Base-by-base conservation (phyloP, 495 filamentous ascomycete species). In the Podospora tetraspora region DNA sequence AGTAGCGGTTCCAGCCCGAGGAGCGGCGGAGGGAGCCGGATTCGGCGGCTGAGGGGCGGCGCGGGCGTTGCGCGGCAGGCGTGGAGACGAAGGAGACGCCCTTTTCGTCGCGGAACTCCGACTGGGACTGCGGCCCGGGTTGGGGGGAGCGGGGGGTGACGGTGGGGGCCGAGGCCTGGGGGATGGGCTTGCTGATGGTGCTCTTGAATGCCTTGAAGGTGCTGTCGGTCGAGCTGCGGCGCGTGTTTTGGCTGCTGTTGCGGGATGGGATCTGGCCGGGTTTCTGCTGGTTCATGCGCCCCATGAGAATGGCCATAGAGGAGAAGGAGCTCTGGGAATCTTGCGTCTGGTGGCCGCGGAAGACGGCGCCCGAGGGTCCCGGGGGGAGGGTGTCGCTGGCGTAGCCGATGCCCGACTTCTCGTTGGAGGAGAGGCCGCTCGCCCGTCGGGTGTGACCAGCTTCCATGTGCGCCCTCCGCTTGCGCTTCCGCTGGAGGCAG, bases 1-100 rank as follows among this genome's bases (percentile, higher is more conserved):
- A 88, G 71, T 87, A 88, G 22, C 82, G 73, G 75, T 86, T 86
- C 86, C 86, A 87, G 29, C 86, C 85, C 8, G 85, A 88, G 68
- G 84, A 86, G 68, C 85, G 81, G 25, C 76, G 86, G 67, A 64
- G 82, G 74, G 62, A 69, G 19, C 71, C 75, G 43, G 43, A 52
- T 8, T 13, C 75, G 65, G 25, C 65, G 63, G 23, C 78, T 70
- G 12, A 68, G 61, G 12, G 66, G 58, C 2, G 73, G 73, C 27
- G 37, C 59, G 13, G 64, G 59, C 12, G 72, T 68, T 16, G 76
- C 71, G 61, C 76, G 69, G 43, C 80, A 77, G 0, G 76, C 61
- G 81, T 71, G 1, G 77, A 69, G 0, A 75, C 73, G 52, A 83
- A 83, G 3, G 81, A 78, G 4, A 79, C 74, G 7, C 74, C 80